phyloP scores from a whole-genome alignment of 2,329 filamentous ascomycete genomes.

The Penicillium palitans region DNA sequence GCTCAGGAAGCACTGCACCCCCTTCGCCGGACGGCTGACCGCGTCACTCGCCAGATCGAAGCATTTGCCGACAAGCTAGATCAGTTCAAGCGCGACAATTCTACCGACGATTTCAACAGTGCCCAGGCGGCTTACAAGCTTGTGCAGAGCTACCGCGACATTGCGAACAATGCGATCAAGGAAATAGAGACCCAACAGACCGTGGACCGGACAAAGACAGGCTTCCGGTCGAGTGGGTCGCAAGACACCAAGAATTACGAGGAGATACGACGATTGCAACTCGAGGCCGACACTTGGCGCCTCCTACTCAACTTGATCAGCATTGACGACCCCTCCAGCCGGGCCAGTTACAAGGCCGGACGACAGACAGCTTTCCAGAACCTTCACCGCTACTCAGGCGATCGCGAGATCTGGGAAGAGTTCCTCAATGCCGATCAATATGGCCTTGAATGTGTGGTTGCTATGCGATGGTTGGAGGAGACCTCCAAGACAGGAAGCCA shows the following conservation, averaged over 20 bases:
- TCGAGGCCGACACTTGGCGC: conserved; percentile 89
- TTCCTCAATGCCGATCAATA: conserved; percentile 72
- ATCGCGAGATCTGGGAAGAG: conserved; percentile 66
- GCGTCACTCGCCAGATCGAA: conserved; percentile 78
- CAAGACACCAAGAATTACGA: conserved; percentile 32
- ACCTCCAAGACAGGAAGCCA: conserved; percentile 67
- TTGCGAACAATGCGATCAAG: conserved; percentile 54
- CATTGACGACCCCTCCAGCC: conserved; percentile 60
- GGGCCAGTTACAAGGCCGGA: conserved; percentile 38
- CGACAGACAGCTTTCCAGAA: conserved; percentile 45
- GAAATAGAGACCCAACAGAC: conserved; percentile 44
- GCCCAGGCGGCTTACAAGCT: conserved; percentile 69
- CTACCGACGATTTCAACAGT: conserved; percentile 52
- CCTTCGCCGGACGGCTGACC: conserved; percentile 64
- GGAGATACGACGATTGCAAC: conserved; percentile 63
- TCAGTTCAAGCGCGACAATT: conserved; percentile 62
- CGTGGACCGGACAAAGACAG: conserved; percentile 40
- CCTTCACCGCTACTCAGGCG: conserved; percentile 58
- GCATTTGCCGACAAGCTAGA: conserved; percentile 82
- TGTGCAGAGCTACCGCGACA: conserved; percentile 62
- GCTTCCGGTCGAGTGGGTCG: conserved; percentile 29
- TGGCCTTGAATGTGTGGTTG: conserved; percentile 74
- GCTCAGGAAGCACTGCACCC: conserved; percentile 57
- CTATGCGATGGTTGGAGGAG: conserved; percentile 83
- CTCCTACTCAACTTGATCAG: conserved; percentile 74